Evolutionary conservation across 2,329 filamentous ascomycete genomes (phyloP), one percentile per base, ranked within the genome.

Genomic region (Fusarium poae): DNA sequence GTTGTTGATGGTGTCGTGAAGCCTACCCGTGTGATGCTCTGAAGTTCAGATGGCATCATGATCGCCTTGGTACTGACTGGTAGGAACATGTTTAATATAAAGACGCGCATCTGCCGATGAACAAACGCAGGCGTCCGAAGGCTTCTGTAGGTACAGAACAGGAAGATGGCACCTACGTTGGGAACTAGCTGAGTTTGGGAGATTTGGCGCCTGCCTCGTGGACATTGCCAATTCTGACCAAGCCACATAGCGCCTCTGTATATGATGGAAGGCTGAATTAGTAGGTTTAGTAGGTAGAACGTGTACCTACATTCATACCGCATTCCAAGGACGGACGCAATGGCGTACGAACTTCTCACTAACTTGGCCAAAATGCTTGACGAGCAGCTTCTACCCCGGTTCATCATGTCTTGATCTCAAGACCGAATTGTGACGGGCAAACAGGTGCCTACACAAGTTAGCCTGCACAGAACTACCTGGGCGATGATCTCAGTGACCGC

Each of bases 21-120:
- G 43, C 40, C 32, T 32, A n/a, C 57, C 57, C 65, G 53, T 66
- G 66, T 67, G 62, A 69, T 69, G 49, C 39, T 39, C 45, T 42
- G 51, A 50, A 66, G 45, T 66, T 45, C 25, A 55, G 65, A 68
- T 68, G 65, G 66, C 61, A 68, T 62, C 62, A 58, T 62, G 66
- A 70, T 69, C 66, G 56, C 18, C 61, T 37, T 32, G 8, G 27
- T 27, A 27, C 40, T 25, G 54, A 27, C 40, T 25, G 54, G 44
- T 43, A 65, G 58, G 60, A 54, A 48, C 64, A 68, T 57, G 52
- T 67, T 59, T 46, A 46, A 69, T 56, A 57, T 67, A 69, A 53
- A 56, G 55, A 73, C 70, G 71, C 71, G 67, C 71, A 73, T 73
- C 71, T 73, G 67, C 67, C 71, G 71, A 69, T 58, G 48, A 61